Base-by-base conservation (phyloP, 805 yeast genomes). In the Yamadazyma sp. region DNA sequence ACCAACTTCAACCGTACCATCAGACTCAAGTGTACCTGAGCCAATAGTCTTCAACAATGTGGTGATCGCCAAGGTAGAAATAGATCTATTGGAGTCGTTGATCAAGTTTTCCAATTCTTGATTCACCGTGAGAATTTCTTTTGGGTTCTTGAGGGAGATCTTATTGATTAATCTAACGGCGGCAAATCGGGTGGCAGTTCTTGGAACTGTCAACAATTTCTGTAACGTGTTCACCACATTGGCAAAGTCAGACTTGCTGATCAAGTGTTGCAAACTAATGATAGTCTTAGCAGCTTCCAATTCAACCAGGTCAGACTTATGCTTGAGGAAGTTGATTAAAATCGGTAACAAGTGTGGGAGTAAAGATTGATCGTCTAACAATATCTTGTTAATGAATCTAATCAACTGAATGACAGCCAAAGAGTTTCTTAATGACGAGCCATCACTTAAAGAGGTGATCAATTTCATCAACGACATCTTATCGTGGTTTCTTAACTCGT, bases 1-100 rank as follows among this genome's bases (percentile, higher is more conserved):
- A 11, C 57, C 59, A 15, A 60, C 54, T 44, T 61, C 68, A n/a
- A 28, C 21, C n/a, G 25, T 13, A n/a, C 28, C 22, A 10, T 33
- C 40, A 17, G 30, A 11, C 31, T 46, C 50, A 28, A 64, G 45
- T 18, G 71, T 59, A 35, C 73, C 71, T 45, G 87, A 83, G 47
- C 90, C 89, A 58, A 97, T 96, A 2, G 98, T 91, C 67, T 91
- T 93, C 62, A 93, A 77, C 55, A 93, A 72, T 2, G 98, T 91
- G 22, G 98, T 93, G 59, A 93, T 93, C 18, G 99, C 97, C 63
- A 88, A 91, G 11, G 99, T 93, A 10, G 98, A 91, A 48, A 93
- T 80, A 22, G 96, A 82, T 65, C 96, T 80, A 67, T 87, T 89
- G 17, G 90, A 60, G 61, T 91, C 98, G 57, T 83, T 82, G 53